Evolutionary conservation across 805 yeast genomes (phyloP), one percentile per base, ranked within the genome.

Genomic region (Tetrapisispora arboricola): DNA sequence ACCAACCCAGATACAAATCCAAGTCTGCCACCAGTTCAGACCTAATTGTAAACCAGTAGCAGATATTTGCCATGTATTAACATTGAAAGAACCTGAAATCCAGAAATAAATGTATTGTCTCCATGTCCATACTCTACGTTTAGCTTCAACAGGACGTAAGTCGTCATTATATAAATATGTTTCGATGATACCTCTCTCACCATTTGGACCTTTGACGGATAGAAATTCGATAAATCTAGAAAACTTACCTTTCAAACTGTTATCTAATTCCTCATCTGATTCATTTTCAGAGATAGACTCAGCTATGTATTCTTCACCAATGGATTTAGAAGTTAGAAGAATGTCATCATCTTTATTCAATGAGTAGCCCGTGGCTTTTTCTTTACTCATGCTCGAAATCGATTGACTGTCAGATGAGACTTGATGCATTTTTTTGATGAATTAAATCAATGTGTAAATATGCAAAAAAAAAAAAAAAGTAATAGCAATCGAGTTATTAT

Each of bases 21-120:
- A 87, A 4, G 84, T 78, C 57, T 80, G 88, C 94, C 94, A 87
- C 95, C 95, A 86, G 12, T 80, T 73, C 61, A 87, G 65, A 12
- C 94, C 94, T 21, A 79, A 76, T 42, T 71, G 68, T 43, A 83
- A 78, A 51, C 95, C 94, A 0, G 95, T 83, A 3, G 92, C 80
- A 3, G 95, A 94, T 51, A 87, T 86, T 66, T 84, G 87, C 87
- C 92, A 85, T 9, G 96, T 84, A 60, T 84, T 85, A 57, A 87
- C 78, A 63, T 87, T 87, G 66, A 87, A 84, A 6, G 94, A 78
- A 57, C 87, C 96, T 0, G 95, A 84, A 44, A 86, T 65, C 95
- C 96, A 87, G 53, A 85, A 82, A 48, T 74, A 76, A 16, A 84
- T 79, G 58, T 68, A 87, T 57, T 86, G 83, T 60, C 67, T 78